These are phyloP conservation scores for Suillus brevipes DNA, from an alignment of 768 basidiomycete genomes.

Conservation along the genomic window DNA sequence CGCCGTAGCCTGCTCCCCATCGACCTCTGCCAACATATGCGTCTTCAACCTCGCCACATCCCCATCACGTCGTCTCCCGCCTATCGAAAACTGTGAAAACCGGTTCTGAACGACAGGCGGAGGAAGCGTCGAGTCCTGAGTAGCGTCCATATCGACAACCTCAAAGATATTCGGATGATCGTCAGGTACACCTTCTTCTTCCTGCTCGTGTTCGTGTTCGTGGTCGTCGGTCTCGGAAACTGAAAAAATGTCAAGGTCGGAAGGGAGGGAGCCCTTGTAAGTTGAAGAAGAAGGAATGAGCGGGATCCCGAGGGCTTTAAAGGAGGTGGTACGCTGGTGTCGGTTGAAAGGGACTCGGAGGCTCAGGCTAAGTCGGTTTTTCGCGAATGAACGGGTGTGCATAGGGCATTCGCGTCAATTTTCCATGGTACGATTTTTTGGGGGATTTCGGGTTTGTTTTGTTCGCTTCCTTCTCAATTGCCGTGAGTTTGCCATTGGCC, in stretches of 20 bases:
- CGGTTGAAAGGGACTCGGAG: not conserved
- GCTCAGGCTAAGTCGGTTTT: slow-evolving; percentile 13
- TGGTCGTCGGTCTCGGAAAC: slow-evolving; percentile 16
- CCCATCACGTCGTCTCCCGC: slow-evolving; percentile 14
- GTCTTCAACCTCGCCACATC: slow-evolving; percentile 18
- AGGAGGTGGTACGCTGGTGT: slow-evolving; percentile 14
- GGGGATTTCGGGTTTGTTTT: not conserved
- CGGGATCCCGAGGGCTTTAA: slow-evolving; percentile 17
- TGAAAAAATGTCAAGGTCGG: slow-evolving; percentile 12
- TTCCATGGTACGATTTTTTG: not conserved
- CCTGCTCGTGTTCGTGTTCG: not conserved
- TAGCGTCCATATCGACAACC: slow-evolving; percentile 2
- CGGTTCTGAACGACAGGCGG: slow-evolving; percentile 7
- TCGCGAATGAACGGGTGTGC: slow-evolving; percentile 8
- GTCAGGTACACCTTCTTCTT: not conserved
- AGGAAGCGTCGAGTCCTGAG: not conserved
- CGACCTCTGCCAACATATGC: slow-evolving; percentile 26
- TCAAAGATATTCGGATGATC: not conserved
- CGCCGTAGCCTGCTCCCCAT: slow-evolving; percentile 37
- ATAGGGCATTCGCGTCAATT: not conserved
- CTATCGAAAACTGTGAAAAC: not conserved
- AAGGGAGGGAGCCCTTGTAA: slow-evolving; percentile 5
- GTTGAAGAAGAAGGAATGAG: no score
- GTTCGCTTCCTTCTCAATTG: not conserved
- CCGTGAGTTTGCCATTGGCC: not conserved